These are phyloP conservation scores for Chytriomyces sp. DNA, from an alignment of 192 early-diverging fungal genomes.

Conservation along the genomic window DNA sequence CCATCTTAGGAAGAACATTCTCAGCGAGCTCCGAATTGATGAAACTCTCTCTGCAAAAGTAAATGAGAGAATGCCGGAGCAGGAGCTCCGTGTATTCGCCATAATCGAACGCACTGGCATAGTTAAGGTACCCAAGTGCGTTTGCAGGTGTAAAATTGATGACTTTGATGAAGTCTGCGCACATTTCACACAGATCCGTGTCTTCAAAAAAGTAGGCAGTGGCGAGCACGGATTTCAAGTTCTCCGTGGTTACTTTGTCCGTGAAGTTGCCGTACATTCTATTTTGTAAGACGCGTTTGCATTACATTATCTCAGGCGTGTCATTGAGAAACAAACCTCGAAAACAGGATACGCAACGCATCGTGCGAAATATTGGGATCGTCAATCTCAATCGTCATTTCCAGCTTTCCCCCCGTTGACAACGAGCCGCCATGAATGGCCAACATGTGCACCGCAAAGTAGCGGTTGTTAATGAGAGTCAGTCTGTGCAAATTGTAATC, in stretches of 20 bases:
- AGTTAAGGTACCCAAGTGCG: slow-evolving; percentile 41
- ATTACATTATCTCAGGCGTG: not conserved
- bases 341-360: slow-evolving; percentile 37
- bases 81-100: slow-evolving; percentile 40
- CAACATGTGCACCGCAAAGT: slow-evolving; percentile 46
- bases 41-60: slow-evolving; percentile 44
- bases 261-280: slow-evolving; percentile 45
- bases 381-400: slow-evolving; percentile 35
- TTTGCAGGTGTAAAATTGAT: slow-evolving; percentile 31
- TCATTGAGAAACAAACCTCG: slow-evolving; percentile 27
- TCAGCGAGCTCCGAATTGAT: slow-evolving; percentile 11
- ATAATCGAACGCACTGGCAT: slow-evolving; percentile 40
- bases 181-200: slow-evolving; percentile 24
- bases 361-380: slow-evolving; percentile 46
- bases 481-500: slow-evolving; percentile 47
- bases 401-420: slow-evolving; percentile 20
- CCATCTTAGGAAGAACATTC: slow-evolving; percentile 25
- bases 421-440: slow-evolving; percentile 18
- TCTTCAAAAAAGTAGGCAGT: slow-evolving; percentile 46
- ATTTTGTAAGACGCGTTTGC: not conserved
- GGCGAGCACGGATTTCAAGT: slow-evolving; percentile 35
- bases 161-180: slow-evolving; percentile 29
- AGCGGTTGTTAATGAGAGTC: slow-evolving; percentile 42
- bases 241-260: slow-evolving; percentile 23
- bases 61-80: slow-evolving; percentile 37